A percentile compares a stretch with the other conserved stretches of the same genome.
Conservation (phyloP, 2,329 filamentous ascomycete genomes). For the Penicillium vulpinum region DNA sequence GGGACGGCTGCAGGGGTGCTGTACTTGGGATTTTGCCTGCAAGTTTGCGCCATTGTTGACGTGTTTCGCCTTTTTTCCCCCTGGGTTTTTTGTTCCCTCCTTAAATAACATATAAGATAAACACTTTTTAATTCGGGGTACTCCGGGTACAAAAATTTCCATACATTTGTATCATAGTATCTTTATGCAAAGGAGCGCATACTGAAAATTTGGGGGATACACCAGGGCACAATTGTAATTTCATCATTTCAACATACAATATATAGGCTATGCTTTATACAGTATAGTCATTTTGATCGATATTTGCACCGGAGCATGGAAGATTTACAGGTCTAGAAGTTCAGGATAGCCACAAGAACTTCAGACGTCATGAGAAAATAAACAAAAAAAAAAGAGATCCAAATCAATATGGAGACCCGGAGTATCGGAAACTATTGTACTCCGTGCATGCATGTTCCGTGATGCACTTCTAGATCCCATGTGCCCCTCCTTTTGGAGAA, state of each 20-base stretch:
- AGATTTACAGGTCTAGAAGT: neutral
- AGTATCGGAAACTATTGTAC: constrained; percentile 10
- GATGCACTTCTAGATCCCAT: constrained; percentile 8
- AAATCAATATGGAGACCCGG: neutral
- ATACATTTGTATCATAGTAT: neutral
- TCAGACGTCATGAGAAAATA: neutral
- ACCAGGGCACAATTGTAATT: neutral
- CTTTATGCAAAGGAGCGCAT: neutral
- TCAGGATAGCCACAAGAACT: neutral
- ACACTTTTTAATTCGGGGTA: constrained; percentile 10
- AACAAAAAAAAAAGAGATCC: neutral
- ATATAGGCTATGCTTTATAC: no score
- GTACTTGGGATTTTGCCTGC: neutral
- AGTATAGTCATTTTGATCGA: no score
- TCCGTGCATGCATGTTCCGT: constrained; percentile 3
- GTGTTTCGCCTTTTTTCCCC: neutral
- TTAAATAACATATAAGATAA: neutral
- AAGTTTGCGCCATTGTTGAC: neutral
- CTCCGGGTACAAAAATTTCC: constrained; percentile 6
- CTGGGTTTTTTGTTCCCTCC: neutral
- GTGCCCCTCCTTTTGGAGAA: constrained; percentile 3
- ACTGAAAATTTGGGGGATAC: neutral
- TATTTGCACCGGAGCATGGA: neutral
- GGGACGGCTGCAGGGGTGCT: constrained; percentile 11
- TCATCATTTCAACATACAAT: no score